Evolutionary conservation across 164 flowering plant genomes (phyloP).

Genomic region (Houttuynia cordata): DNA sequence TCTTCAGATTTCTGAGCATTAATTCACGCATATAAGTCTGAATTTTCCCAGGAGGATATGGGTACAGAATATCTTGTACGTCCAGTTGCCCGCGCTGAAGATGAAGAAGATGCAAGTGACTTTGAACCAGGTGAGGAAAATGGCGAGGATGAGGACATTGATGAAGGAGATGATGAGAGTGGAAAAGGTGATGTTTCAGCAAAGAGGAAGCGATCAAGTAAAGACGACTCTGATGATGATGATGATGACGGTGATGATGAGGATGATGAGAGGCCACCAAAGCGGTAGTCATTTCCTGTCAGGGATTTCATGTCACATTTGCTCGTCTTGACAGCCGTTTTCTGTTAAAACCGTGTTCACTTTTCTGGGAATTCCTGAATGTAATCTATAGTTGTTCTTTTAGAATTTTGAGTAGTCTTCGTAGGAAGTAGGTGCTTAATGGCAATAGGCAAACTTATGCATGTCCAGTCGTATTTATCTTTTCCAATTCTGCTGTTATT

Average conservation of each 20-base stretch:
- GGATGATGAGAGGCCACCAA: slow-evolving; percentile 77
- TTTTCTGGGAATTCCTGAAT: no score
- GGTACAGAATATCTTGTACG: slow-evolving; percentile 67
- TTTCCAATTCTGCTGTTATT: no score
- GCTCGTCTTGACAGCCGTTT: no score
- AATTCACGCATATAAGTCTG: no score
- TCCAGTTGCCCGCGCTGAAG: slow-evolving; percentile 59
- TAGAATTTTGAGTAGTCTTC: no score
- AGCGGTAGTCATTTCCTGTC: slow-evolving; percentile 7
- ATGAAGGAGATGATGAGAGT: slow-evolving; percentile 21
- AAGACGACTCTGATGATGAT: slow-evolving; percentile 47
- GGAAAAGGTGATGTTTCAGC: slow-evolving; percentile 40
- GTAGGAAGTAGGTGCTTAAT: no score
- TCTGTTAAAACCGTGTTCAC: no score
- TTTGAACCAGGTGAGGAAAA: slow-evolving; percentile 67
- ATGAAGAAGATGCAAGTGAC: slow-evolving; percentile 79
- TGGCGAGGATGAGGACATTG: slow-evolving; percentile 55
- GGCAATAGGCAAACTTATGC: no score
- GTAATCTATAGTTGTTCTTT: no score
- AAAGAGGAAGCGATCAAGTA: slow-evolving; percentile 46
- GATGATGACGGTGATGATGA: slow-evolving; percentile 16
- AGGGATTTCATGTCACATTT: no score
- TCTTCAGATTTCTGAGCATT: no score
- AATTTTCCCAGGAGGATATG: slow-evolving; percentile 40
- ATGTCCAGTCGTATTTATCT: no score